A percentile compares a stretch with the other conserved stretches of the same genome.
Evolutionary conservation across 2,329 filamentous ascomycete species (phyloP).

Genomic region (Colletotrichum liaoningense): DNA sequence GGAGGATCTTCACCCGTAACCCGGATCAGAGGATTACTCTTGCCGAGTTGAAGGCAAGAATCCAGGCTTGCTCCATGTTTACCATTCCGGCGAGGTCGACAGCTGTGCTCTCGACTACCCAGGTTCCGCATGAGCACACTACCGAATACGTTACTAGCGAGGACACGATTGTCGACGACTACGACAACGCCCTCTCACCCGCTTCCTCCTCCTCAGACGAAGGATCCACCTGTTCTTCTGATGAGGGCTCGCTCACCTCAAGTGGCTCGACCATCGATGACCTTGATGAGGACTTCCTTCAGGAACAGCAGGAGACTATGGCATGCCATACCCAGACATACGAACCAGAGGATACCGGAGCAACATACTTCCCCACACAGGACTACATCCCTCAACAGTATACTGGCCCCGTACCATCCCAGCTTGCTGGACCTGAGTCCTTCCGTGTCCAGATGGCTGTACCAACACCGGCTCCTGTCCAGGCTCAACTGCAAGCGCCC

Average conservation of each 20-base stretch:
- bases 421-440: constrained; percentile 40
- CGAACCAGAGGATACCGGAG: constrained; percentile 58
- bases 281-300: constrained; percentile 60
- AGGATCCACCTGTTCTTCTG: constrained; percentile 59
- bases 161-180: constrained; percentile 56
- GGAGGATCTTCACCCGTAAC: constrained; percentile 87
- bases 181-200: constrained; percentile 61
- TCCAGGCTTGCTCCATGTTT: constrained; percentile 81
- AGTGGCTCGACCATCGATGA: constrained; percentile 65
- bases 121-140: constrained; percentile 54
- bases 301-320: constrained; percentile 55
- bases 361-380: constrained; percentile 54
- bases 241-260: constrained; percentile 68
- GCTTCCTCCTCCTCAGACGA: constrained; percentile 51
- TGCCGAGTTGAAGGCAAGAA: constrained; percentile 80
- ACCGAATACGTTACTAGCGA: constrained; percentile 61
- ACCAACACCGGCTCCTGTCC: constrained; percentile 50
- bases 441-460: constrained; percentile 44
- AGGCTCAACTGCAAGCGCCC: constrained; percentile 45
- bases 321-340: constrained; percentile 57
- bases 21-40: constrained; percentile 86
- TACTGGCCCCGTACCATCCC: constrained; percentile 49
- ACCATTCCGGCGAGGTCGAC: constrained; percentile 60
- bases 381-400: constrained; percentile 61
- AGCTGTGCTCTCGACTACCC: constrained; percentile 52